A percentile compares a stretch with the other conserved stretches of the same genome.
Conservation (phyloP, 2,329 filamentous ascomycete genomes). For the Penicillium decumbens region DNA sequence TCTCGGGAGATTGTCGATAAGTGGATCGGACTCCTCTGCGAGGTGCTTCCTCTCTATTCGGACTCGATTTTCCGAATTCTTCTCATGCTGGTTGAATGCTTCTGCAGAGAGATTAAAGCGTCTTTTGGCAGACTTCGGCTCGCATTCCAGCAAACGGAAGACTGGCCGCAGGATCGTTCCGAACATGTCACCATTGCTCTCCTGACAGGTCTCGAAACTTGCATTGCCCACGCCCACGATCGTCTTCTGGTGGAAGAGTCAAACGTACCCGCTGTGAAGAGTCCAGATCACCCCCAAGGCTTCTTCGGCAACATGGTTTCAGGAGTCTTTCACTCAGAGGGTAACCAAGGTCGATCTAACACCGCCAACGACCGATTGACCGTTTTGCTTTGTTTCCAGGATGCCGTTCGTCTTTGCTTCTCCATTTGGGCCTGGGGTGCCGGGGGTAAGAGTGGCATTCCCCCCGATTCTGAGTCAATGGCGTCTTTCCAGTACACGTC, state of each 20-base stretch:
- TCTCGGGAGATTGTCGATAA: constrained; percentile 79
- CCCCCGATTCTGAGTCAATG: constrained; percentile 62
- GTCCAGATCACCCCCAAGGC: constrained; percentile 74
- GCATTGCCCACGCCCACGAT: constrained; percentile 81
- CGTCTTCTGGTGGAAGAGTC: constrained; percentile 72
- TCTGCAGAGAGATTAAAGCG: constrained; percentile 70
- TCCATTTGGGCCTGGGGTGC: constrained; percentile 91
- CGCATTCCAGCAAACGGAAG: constrained; percentile 40
- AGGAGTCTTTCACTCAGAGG: constrained; percentile 77
- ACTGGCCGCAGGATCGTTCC: constrained; percentile 48
- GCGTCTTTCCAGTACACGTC: constrained; percentile 91
- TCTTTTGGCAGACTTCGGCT: constrained; percentile 67
- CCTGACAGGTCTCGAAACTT: constrained; percentile 86
- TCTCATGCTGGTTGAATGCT: constrained; percentile 82
- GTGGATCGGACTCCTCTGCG: constrained; percentile 81
- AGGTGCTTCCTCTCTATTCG: constrained; percentile 78
- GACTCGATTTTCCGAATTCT: constrained; percentile 84
- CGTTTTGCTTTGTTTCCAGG: constrained; percentile 92
- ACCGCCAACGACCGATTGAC: constrained; percentile 93
- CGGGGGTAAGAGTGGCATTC: constrained; percentile 40
- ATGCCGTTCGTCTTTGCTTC: constrained; percentile 87
- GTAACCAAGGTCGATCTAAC: constrained; percentile 68
- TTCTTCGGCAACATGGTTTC: constrained; percentile 95
- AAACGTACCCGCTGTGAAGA: constrained; percentile 63
- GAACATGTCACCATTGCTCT: constrained; percentile 65